A percentile compares a stretch with the other conserved stretches of the same genome.
Evolutionary conservation across 345 rosid genomes (phyloP).

Genomic region (Eutrema japonicum): DNA sequence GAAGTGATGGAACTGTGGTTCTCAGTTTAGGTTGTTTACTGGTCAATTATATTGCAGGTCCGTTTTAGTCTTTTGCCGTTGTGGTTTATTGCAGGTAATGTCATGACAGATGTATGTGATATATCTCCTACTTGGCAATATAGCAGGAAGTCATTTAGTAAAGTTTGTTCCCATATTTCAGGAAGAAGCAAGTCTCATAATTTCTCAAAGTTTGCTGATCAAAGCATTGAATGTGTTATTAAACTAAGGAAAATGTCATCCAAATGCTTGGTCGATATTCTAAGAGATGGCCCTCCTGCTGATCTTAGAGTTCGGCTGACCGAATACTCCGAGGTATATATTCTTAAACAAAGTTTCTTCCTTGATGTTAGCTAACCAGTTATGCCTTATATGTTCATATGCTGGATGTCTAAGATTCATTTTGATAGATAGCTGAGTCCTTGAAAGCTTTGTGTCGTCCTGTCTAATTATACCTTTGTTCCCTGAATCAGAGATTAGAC

Average conservation of each 20-base stretch:
- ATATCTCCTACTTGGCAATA: slow-evolving; percentile 19
- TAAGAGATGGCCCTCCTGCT: slow-evolving; percentile 49
- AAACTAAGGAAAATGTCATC: slow-evolving; percentile 49
- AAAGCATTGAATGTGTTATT: slow-evolving; percentile 53
- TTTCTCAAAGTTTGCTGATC: slow-evolving; percentile 57
- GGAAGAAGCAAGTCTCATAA: slow-evolving; percentile 59
- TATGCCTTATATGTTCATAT: slow-evolving; percentile 14
- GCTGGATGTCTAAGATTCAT: slow-evolving; percentile 12
- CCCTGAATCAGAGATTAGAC: slow-evolving; percentile 59
- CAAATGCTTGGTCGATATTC: slow-evolving; percentile 38
- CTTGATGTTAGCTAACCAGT: slow-evolving; percentile 18
- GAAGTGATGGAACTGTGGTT: slow-evolving; percentile 9
- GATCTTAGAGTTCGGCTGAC: slow-evolving; percentile 62
- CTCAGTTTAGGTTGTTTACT: slow-evolving; percentile 24
- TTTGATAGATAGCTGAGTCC: slow-evolving; percentile 1
- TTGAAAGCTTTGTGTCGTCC: slow-evolving; percentile 7
- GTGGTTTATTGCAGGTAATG: slow-evolving; percentile 74
- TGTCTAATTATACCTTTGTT: slow-evolving; percentile 24
- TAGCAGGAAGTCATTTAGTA: slow-evolving; percentile 1
- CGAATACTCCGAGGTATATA: slow-evolving; percentile 62
- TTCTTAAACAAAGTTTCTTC: slow-evolving; percentile 17
- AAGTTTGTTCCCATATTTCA: slow-evolving; percentile 38
- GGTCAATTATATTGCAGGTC: slow-evolving; percentile 51
- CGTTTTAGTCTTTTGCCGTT: slow-evolving; percentile 64
- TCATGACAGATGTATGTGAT: slow-evolving; percentile 27